Base-by-base conservation (phyloP, 495 filamentous ascomycete species). In the Aspergillus egyptiacus region DNA sequence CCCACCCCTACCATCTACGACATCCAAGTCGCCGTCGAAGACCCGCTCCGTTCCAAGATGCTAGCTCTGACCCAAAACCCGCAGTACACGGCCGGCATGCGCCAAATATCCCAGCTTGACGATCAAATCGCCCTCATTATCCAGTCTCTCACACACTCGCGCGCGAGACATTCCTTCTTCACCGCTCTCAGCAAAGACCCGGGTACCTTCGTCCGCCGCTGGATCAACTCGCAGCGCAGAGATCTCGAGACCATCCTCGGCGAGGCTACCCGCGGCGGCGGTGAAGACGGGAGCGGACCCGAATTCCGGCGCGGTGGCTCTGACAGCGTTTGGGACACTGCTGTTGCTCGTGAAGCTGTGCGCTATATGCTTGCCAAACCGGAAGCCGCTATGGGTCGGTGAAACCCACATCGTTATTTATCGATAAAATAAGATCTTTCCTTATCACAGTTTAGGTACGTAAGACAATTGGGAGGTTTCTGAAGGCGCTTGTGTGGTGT, bases 221-320 rank as follows among this genome's bases (percentile, higher is more conserved):
- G 91, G 93, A 72, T 94, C 48, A 85, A 81, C 57, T 87, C 81
- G 6, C 93, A 98, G 73, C 86, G 85, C 60, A 69, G 93, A 38
- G 93, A 98, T 67, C 71, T 97, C 42, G 91, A 96, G 63, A 81
- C 91, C 8, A 82, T 97, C 33, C 67, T 91, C 37, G 93, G 93
- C 27, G 94, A 96, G 66, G 80, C 79, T 3, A 75, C 74, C 33
- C 73, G 83, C 20, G 82, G 83, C 6, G 84, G 79, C 36, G 83
- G 80, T 7, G 84, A 87, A 37, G 77, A 80, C 58, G 73, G 65
- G 17, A 73, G 65, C 33, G 77, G 75, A 25, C 73, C 75, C 15
- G 83, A 81, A 61, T 84, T 81, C 65, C 70, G 72, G 36, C 65
- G 75, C 30, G 81, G 80, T 22, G 81, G 80, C 10, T 35, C 53